Percentiles rank a stretch among this genome's conserved stretches.
These are phyloP conservation scores for Plectranthus barbatus DNA, from an alignment of 257 asterid genomes.

Conservation along the genomic window DNA sequence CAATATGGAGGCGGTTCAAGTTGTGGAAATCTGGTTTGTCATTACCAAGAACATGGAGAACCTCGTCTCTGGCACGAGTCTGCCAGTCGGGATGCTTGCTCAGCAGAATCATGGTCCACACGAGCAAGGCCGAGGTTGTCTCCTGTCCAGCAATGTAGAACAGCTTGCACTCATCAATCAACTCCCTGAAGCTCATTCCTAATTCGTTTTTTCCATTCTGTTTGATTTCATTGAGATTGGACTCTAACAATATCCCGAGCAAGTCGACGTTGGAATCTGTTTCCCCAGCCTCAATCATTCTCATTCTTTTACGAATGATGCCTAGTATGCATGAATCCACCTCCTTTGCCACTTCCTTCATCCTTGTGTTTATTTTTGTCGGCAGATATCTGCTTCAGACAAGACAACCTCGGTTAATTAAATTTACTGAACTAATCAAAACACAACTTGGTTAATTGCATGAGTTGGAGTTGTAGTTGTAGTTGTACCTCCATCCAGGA, in stretches of 20 bases:
- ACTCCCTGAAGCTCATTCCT: constrained; percentile 21
- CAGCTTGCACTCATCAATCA: constrained; percentile 39
- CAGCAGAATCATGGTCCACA: constrained; percentile 35
- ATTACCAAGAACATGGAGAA: constrained; percentile 18
- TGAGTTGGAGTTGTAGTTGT: too few species aligned
- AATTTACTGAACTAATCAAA: too few species aligned
- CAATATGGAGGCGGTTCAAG: constrained; percentile 26
- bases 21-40: constrained; percentile 13
- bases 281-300: constrained; percentile 20
- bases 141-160: constrained; percentile 42
- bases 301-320: constrained; percentile 16
- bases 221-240: constrained; percentile 24
- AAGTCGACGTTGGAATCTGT: constrained; percentile 20
- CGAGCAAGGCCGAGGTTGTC: constrained; percentile 26
- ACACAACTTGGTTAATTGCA: too few species aligned
- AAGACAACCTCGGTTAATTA: neutral
- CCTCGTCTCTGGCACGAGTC: constrained; percentile 31
- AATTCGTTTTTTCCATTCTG: constrained; percentile 12
- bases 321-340: constrained; percentile 6
- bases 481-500: constrained; percentile 25
- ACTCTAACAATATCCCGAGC: constrained; percentile 27
- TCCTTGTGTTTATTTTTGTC: constrained; percentile 20
- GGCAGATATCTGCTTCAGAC: constrained; percentile 33
- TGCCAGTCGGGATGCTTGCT: constrained; percentile 30
- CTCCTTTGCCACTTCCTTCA: constrained; percentile 18